These are phyloP conservation scores for Termitomyces sp. DNA, from an alignment of 768 basidiomycete species.

Conservation along the genomic window DNA sequence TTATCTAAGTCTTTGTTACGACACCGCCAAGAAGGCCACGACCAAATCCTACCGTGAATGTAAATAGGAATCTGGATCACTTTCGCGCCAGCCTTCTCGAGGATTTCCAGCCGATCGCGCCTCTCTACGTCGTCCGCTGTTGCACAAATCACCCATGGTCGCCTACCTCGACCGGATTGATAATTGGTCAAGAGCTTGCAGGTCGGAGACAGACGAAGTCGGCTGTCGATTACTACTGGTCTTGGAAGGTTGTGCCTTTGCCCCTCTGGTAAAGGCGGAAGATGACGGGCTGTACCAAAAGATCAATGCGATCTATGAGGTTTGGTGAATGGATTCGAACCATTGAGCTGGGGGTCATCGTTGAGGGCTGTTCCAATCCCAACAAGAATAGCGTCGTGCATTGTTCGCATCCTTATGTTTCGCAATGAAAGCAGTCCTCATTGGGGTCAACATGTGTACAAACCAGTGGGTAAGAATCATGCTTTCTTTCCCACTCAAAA, in stretches of 20 bases:
- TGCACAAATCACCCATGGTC: conserved; percentile 73
- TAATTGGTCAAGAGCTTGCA: conserved; percentile 76
- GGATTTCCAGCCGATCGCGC: conserved; percentile 35
- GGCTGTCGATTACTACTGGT: conserved; percentile 82
- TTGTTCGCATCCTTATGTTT: conserved; percentile 72
- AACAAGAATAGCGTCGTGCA: conserved; percentile 92
- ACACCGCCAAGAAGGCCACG: no score
- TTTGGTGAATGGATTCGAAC: conserved; percentile 39
- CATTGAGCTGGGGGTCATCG: conserved; percentile 93
- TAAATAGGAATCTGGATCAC: conserved; percentile 50
- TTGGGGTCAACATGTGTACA: conserved; percentile 18
- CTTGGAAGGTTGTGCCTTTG: conserved; percentile 56
- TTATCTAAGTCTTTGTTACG: conserved; percentile 2
- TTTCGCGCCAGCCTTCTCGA: conserved; percentile 67
- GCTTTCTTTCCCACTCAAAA: conserved; percentile 82
- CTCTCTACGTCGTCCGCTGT: conserved; percentile 24
- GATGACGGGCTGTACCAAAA: conserved; percentile 47
- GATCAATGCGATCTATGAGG: neutral
- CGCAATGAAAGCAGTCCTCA: neutral
- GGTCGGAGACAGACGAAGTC: conserved; percentile 59
- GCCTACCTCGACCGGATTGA: conserved; percentile 52
- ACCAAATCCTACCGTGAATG: conserved; percentile 30
- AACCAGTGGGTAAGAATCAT: conserved; percentile 95
- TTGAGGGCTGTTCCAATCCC: conserved; percentile 89
- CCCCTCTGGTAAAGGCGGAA: conserved; percentile 40